Base-by-base conservation (phyloP, 495 filamentous ascomycete genomes). In the Elasticomyces elasticus region DNA sequence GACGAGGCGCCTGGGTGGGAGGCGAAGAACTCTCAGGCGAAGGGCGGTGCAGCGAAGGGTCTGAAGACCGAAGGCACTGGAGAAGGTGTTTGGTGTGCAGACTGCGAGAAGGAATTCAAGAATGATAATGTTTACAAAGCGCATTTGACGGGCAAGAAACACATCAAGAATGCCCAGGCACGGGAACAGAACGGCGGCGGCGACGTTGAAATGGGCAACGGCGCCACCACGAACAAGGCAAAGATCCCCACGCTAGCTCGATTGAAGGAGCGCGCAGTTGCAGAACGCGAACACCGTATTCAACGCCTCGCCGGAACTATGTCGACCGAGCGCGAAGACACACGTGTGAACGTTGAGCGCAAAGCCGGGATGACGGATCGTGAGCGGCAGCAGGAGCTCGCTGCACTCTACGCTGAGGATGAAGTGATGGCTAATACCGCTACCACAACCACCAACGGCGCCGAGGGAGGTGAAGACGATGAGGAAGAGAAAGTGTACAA, bases 301-400 rank as follows among this genome's bases (percentile, higher is more conserved):
- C 82, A 79, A 59, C 85, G 81, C 43, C 76, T 97, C 22, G 77
- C 87, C 9, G 74, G 82, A 15, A 76, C 82, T 12, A 88, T 97
- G 75, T 76, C 82, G 58, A 78, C 79, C 19, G 84, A 91, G 64
- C 82, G 89, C 50, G 77, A 82, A 66, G 89, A 92, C 59, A 97
- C 91, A 0, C 76, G 82, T 35, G 84, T 89, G 53, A 96, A 98
- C 62, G 88, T 96, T 9, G 92, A 97, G 74, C 82, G 94, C 20
- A 87, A 83, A 64, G 87, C 92, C 65, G 89, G 89, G 55, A 90
- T 97, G 86, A 98, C 92, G 5, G 92, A 97, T 62, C 79, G 88
- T 7, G 92, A 98, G 68, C 81, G 92, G 24, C 85, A 89, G 64
- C 83, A 89, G 69, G 94, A 98, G 64, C 73, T 94, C 20, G 89